Percentiles rank a stretch among this genome's conserved stretches.
phyloP scores from a whole-genome alignment of 805 yeast species.

The Komagataella pastoris region DNA sequence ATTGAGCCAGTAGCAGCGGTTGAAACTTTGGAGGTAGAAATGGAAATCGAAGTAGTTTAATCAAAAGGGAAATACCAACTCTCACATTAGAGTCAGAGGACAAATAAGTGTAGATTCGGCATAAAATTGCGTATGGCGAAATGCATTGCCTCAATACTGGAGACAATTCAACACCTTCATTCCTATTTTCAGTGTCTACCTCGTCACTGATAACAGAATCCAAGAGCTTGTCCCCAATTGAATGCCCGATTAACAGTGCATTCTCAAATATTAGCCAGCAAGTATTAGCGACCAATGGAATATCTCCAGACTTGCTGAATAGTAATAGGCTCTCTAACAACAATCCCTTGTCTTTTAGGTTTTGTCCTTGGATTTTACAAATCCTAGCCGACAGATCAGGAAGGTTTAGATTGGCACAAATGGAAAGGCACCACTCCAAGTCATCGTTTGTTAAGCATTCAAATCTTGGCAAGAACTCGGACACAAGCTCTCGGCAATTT shows the following conservation, averaged over 20 bases:
- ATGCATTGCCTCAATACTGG: conserved; percentile 55
- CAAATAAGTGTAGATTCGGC: conserved; percentile 28
- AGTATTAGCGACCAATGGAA: conserved; percentile 33
- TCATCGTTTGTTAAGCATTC: conserved; percentile 59
- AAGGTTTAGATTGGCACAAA: conserved; percentile 56
- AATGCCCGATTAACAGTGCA: conserved; percentile 34
- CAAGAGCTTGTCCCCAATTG: conserved; percentile 38
- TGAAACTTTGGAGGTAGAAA: conserved; percentile 39
- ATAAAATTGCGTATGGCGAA: conserved; percentile 58
- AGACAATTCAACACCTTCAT: conserved; percentile 22
- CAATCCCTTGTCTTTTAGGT: conserved; percentile 12
- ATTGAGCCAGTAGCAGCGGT: conserved; percentile 35
- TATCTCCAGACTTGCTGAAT: conserved; percentile 50
- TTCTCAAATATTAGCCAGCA: conserved; percentile 54
- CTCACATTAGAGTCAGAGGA: conserved; percentile 2
- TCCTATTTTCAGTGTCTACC: neutral
- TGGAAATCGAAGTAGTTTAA: conserved; percentile 28
- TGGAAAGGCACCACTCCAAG: conserved; percentile 63
- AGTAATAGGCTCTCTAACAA: conserved; percentile 50
- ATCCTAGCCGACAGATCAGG: conserved; percentile 43
- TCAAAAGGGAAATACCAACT: neutral
- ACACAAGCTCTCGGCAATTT: conserved; percentile 29
- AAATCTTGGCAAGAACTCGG: conserved; percentile 46
- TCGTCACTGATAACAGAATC: conserved; percentile 7
- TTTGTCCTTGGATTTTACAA: conserved; percentile 39